Base-by-base conservation (phyloP, 208 protist species). In the Sergeia podlipaevii region DNA sequence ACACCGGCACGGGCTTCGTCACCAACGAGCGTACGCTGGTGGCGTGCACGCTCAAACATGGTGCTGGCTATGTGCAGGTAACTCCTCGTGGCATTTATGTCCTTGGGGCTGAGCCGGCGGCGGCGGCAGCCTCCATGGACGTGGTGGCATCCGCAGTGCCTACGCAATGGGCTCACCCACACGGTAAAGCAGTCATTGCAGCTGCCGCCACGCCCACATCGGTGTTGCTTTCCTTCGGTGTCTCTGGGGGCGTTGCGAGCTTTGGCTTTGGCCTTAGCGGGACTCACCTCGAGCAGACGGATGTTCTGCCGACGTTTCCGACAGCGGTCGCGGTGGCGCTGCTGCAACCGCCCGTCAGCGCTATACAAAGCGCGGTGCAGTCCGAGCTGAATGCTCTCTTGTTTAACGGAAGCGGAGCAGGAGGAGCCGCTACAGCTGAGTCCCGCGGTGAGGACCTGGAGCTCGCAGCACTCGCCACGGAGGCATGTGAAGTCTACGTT, bases 41-140 rank as follows among this genome's bases (percentile, higher is more conserved):
- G 3, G 80, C 83, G 17, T 69, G 68, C 33, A 85, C 86, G 20
- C 65, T 94, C 34, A 60, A 73, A 34, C 38, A 79, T 44, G 86
- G 83, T 18, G 55, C 62, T 7, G 86, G 86, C 0, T 91, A 88
- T 50, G 70, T 85, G n/a, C 86, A 94, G 55, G 67, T 94, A 3
- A 89, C 80, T 8, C 70, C 70, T 17, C 75, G 69, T 11, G 74
- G 77, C 13, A 78, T 92, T 17, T 49, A 82, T 23, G 52, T 92
- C 1, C 43, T 82, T 39, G 61, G 42, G 21, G 42, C 58, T n/a
- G 39, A 34, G 38, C 8, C 26, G 34, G 4, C 41, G 17, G 54
- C 29, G 28, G 18, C 43, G 24, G 38, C 2, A 18, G 2, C 10
- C 26, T 7, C 20, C 6, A 20, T 33, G 15, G 33, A 34, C 42